phyloP scores from a whole-genome alignment of 2,329 filamentous ascomycete genomes.

The Ophiostoma ulmi region DNA sequence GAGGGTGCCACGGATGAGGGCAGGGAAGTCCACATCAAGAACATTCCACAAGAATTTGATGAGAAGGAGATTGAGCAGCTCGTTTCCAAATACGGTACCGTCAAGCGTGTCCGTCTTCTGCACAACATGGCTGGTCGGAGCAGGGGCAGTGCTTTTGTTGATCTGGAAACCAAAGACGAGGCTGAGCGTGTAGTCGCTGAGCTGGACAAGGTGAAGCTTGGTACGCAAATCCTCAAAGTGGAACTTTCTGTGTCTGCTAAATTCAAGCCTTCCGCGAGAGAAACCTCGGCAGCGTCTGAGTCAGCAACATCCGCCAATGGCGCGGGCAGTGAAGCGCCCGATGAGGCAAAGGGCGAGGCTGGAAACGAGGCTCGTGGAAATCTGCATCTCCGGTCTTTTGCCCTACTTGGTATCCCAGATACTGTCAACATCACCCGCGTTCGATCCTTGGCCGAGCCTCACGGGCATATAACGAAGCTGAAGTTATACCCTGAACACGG shows the following conservation, averaged over 20 bases:
- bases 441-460: constrained; percentile 61
- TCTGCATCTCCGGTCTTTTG: constrained; percentile 52
- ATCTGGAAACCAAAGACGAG: constrained; percentile 66
- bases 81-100: constrained; percentile 70
- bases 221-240: constrained; percentile 62
- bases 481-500: constrained; percentile 74
- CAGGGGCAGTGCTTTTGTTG: constrained; percentile 75
- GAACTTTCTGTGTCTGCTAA: constrained; percentile 53
- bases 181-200: constrained; percentile 60
- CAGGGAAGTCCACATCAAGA: constrained; percentile 74
- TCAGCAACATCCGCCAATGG: constrained; percentile 33
- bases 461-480: constrained; percentile 67
- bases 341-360: constrained; percentile 34
- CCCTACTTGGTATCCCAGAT: constrained; percentile 80
- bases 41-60: constrained; percentile 56
- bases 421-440: constrained; percentile 87
- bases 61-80: constrained; percentile 65
- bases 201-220: constrained; percentile 66
- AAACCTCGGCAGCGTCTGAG: constrained; percentile 33
- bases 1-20: constrained; percentile 79
- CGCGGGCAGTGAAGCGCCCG: constrained; percentile 38
- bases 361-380: constrained; percentile 23
- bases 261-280: constrained; percentile 50
- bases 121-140: constrained; percentile 62
- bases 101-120: constrained; percentile 68